Conservation (phyloP, 2,329 filamentous ascomycete species). For the Epichloe typhina region DNA sequence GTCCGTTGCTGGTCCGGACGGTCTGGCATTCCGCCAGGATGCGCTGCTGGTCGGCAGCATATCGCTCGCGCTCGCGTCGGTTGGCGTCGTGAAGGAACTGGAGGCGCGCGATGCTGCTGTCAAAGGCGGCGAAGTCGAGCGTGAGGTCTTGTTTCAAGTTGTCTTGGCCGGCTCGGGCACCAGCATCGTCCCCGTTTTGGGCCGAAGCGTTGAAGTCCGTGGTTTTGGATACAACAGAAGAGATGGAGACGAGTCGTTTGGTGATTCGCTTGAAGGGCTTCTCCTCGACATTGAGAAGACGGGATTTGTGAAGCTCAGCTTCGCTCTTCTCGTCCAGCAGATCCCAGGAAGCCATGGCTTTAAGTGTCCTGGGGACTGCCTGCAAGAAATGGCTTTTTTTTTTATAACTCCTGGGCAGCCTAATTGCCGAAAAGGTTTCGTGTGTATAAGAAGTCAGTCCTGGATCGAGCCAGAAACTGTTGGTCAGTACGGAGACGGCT, state of each 20-base stretch:
- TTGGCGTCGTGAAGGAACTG: constrained; percentile 81
- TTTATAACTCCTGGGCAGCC: background rate
- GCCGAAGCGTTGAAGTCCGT: constrained; percentile 11
- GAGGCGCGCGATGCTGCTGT: constrained; percentile 73
- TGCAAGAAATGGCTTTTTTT: background rate
- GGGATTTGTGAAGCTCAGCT: constrained; percentile 74
- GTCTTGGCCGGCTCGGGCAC: constrained; percentile 23
- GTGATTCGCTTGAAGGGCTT: constrained; percentile 83
- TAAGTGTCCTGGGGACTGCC: background rate
- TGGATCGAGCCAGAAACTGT: too few relatives aligned
- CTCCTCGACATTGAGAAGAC: constrained; percentile 81
- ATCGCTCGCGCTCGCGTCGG: constrained; percentile 67
- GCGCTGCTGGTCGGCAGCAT: constrained; percentile 63
- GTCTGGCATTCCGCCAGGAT: constrained; percentile 68
- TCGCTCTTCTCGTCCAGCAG: constrained; percentile 64
- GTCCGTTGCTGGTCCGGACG: constrained; percentile 61
- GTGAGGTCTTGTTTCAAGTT: constrained; percentile 68
- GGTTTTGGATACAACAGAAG: constrained; percentile 39
- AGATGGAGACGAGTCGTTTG: constrained; percentile 60
- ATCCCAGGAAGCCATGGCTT: constrained; percentile 39
- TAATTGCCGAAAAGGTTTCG: background rate
- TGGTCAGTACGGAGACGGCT: too few relatives aligned
- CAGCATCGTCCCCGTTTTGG: constrained; percentile 28
- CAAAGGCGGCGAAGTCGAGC: constrained; percentile 79
- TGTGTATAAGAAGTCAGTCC: background rate